Evolutionary conservation across 495 filamentous ascomycete genomes (phyloP), one percentile per base, ranked within the genome.

Genomic region (Annulohypoxylon maeteangense): DNA sequence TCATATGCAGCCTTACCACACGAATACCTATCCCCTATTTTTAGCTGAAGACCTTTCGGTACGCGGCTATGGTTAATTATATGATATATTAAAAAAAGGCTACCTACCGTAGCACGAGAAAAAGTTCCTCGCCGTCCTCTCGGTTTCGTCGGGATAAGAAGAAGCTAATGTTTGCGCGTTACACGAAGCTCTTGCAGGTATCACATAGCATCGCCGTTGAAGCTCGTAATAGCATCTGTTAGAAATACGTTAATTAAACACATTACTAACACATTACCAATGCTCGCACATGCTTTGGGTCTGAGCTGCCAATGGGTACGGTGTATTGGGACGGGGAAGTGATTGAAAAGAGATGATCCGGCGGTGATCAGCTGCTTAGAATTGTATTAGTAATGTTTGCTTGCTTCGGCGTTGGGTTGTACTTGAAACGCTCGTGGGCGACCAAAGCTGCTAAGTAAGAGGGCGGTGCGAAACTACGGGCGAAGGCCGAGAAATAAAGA

Each of bases 361-460:
- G 20, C 29, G 25, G 36, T 8, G 44, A 34, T 60, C 58, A 54
- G 67, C 34, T 32, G 53, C 18, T 42, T 42, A 42, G 38, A 42
- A 40, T 48, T 57, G 20, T 53, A 32, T 10, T 57, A 23, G 31
- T 16, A 12, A 47, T 70, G 60, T 70, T 70, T 64, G 67, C 53
- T 70, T 70, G 34, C 22, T 44, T n/a, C 40, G 10, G 53, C 44
- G 14, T 44, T 51, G 25, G 29, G 16, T 34, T 64, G 67, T 59
- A 64, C 34, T 38, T 60, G 53, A 62, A 68, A 68, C 65, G 42
- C 8, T 14, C 27, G n/a, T 62, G 29, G 31, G 22, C 11, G 55
- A 31, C 50, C 27, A n/a, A n/a, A n/a, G n/a, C n/a, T n/a, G n/a
- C n/a, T 10, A 20, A 18, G 27, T 16, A 16, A 42, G 38, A 42